Conservation (phyloP, 768 basidiomycete species). For the Pulveroboletus sp. region DNA sequence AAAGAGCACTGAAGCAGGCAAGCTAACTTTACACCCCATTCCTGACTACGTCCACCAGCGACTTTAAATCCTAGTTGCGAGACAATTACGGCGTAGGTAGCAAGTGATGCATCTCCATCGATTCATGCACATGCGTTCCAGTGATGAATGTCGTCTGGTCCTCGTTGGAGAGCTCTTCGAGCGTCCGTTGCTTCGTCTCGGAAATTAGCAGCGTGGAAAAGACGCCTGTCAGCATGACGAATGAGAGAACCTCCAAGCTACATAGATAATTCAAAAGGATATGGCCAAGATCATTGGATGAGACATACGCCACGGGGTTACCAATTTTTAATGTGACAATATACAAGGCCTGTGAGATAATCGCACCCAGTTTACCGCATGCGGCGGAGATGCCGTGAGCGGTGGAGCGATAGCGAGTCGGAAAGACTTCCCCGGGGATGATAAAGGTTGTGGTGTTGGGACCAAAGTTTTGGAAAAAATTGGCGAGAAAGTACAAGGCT, state of each 20-base stretch:
- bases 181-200: conserved; percentile 59
- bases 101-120: no score
- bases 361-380: no score
- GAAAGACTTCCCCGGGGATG: conserved; percentile 76
- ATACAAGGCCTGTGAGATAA: conserved; percentile 46
- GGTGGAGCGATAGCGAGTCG: conserved; percentile 79
- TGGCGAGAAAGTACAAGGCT: conserved; percentile 72
- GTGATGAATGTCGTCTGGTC: background rate
- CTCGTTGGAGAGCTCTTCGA: conserved; percentile 71
- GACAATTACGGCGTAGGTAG: no score
- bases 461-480: conserved; percentile 85
- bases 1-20: no score
- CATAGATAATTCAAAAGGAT: no score
- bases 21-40: no score
- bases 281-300: no score
- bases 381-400: conserved; percentile 57
- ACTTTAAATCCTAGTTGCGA: no score
- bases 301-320: background rate
- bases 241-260: conserved; percentile 60
- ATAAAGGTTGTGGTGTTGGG: conserved; percentile 75
- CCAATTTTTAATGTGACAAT: no score
- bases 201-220: conserved; percentile 72
- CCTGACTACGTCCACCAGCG: no score
- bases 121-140: no score
- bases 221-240: conserved; percentile 80